Percentiles rank a stretch among this genome's conserved stretches.
These are phyloP conservation scores for Acanthamoeba pearcei DNA, from an alignment of 208 protist species.

Conservation along the genomic window DNA sequence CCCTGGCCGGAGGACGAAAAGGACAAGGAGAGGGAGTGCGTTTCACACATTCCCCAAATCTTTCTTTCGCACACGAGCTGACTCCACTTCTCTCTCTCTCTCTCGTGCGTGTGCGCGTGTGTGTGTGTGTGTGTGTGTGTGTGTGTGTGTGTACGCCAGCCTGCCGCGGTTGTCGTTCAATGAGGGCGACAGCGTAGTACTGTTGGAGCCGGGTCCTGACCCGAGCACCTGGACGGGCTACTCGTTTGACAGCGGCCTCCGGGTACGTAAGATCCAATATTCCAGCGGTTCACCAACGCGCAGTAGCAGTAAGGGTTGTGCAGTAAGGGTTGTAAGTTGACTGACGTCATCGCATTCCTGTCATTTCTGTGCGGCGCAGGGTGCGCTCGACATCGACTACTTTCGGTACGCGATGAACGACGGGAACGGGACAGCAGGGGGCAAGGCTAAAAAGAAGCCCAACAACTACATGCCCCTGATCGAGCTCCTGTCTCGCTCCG, in stretches of 20 bases:
- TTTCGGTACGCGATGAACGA: background rate
- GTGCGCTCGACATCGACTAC: conserved; percentile 29
- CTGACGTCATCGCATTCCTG: too few relatives aligned
- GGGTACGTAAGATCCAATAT: background rate
- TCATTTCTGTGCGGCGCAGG: background rate
- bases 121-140: too few relatives aligned
- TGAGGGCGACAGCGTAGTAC: background rate
- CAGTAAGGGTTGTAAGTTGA: too few relatives aligned
- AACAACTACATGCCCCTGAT: conserved; percentile 31
- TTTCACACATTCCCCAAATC: background rate
- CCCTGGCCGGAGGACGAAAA: conserved; percentile 37
- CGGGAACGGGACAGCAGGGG: background rate
- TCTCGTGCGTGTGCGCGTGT: background rate
- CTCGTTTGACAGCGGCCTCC: background rate
- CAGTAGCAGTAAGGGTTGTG: too few relatives aligned
- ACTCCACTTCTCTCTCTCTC: too few relatives aligned
- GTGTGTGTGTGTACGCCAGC: background rate
- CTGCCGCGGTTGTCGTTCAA: background rate
- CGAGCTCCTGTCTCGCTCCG: background rate
- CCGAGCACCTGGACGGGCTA: background rate
- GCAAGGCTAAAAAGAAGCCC: background rate
- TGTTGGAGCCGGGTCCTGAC: background rate
- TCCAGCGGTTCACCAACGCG: too few relatives aligned
- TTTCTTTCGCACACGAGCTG: background rate
- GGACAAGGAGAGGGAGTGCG: background rate